Base-by-base conservation (phyloP, 2,329 filamentous ascomycete species). In the Cryphonectria naterciae region DNA sequence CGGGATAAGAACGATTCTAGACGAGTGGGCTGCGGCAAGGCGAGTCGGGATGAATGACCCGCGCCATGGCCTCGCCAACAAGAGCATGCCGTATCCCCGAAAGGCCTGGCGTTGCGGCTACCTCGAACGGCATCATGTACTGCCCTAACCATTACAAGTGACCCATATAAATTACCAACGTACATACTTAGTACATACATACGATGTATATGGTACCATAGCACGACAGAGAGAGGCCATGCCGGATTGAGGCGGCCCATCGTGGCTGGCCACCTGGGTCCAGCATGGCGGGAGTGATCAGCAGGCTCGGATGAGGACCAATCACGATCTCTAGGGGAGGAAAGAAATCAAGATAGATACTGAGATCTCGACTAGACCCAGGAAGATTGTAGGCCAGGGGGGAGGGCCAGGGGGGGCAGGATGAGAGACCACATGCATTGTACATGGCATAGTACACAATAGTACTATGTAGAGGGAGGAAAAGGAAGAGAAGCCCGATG, bases 71-170 rank as follows among this genome's bases (percentile, higher is more conserved):
- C n/a, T 43, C 54, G 37, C 46, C 28, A n/a, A 46, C 65, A 61
- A 63, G 70, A 61, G 63, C 62, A 62, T n/a, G 54, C 70, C 13
- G n/a, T 39, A 67, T 62, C 41, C 54, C 70, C 63, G 67, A 64
- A 35, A n/a, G 46, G 58, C n/a, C 62, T 43, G 65, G 43, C 25
- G 65, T 37, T 61, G 64, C 70, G 70, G 70, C 70, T 69, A n/a
- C 68, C 37, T 49, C 28, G 3, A 28, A 62, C 67, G 70, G 70
- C 70, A 71, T 71, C 62, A n/a, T 60, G 35, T 22, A 41, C 28
- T 17, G 28, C 58, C 49, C 22, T 19, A 17, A 39, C 25, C 62
- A 41, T 6, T 39, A 37, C 56, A 43, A 52, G 58, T 25, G 17
- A 19, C 10, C 56, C 56, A 37, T 25, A 35, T 41, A 43, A 58